A percentile compares a stretch with the other conserved stretches of the same genome.
phyloP scores from a whole-genome alignment of 73 alveolate species.

The Tetrahymena borealis region DNA sequence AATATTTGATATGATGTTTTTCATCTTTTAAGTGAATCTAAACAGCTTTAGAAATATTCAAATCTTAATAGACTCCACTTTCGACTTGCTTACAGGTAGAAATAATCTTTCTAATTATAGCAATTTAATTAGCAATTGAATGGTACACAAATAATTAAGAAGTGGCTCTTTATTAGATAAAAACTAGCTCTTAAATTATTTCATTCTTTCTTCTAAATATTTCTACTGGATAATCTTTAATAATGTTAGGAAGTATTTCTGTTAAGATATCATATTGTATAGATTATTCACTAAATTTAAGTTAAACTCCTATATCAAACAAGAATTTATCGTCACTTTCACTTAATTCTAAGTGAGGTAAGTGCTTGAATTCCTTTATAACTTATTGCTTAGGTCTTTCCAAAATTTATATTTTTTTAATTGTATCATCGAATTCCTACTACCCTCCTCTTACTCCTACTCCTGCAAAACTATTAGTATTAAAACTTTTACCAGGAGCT shows the following conservation, averaged over 20 bases:
- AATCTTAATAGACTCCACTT: not conserved
- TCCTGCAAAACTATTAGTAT: not conserved
- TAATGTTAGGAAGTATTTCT: not conserved
- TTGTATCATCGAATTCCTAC: not conserved
- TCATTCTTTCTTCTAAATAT: not conserved
- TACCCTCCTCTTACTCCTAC: not conserved
- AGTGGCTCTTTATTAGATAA: not conserved
- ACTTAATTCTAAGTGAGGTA: not conserved
- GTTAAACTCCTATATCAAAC: not conserved
- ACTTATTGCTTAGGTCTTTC: not conserved
- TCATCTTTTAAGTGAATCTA: not conserved
- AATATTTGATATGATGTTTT: not conserved
- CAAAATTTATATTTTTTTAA: not conserved
- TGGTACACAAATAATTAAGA: not conserved
- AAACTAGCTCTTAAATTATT: not conserved
- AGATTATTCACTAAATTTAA: not conserved
- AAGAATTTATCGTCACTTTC: not conserved
- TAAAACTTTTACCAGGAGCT: not conserved
- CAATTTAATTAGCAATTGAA: not conserved
- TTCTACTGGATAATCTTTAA: not conserved
- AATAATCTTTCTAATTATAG: not conserved
- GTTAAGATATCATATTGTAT: not conserved
- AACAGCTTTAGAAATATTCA: not conserved
- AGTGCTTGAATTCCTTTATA: not conserved
- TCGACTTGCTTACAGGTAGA: not conserved